A percentile compares a stretch with the other conserved stretches of the same genome.
These are phyloP conservation scores for Xylaria castorea DNA, from an alignment of 495 filamentous ascomycete genomes.

Conservation along the genomic window DNA sequence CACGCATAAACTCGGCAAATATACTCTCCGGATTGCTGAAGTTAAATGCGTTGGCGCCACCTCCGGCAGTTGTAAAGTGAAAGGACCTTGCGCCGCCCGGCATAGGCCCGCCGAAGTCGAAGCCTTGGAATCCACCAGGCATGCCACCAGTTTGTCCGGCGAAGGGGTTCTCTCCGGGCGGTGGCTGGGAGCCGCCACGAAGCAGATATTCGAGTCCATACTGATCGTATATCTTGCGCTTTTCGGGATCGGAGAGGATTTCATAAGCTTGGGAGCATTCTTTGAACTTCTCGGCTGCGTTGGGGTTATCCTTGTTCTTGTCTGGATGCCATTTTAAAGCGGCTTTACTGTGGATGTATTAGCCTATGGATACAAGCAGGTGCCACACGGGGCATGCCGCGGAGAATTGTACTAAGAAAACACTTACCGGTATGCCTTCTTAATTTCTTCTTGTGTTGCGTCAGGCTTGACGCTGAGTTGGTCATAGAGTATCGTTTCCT, in stretches of 20 bases:
- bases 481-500: constrained; percentile 88
- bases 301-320: constrained; percentile 92
- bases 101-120: constrained; percentile 55
- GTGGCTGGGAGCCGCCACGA: constrained; percentile 77
- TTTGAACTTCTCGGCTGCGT: constrained; percentile 88
- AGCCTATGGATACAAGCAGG: constrained; percentile 17
- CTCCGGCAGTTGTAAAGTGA: constrained; percentile 71
- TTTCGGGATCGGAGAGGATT: constrained; percentile 95
- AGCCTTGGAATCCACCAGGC: constrained; percentile 57
- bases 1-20: constrained; percentile 79
- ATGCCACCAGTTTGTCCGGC: constrained; percentile 49
- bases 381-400: neutral
- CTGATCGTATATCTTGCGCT: constrained; percentile 94
- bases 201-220: constrained; percentile 92
- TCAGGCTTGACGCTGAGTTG: constrained; percentile 74
- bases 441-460: constrained; percentile 91
- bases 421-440: constrained; percentile 89
- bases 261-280: constrained; percentile 97
- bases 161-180: constrained; percentile 62
- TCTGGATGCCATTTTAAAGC: constrained; percentile 95
- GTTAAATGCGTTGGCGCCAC: constrained; percentile 64
- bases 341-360: constrained; percentile 65
- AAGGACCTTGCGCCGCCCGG: constrained; percentile 62
- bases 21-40: constrained; percentile 86
- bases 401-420: neutral